Evolutionary conservation across 495 filamentous ascomycete genomes (phyloP).

Genomic region (Penicillium crystallinum): DNA sequence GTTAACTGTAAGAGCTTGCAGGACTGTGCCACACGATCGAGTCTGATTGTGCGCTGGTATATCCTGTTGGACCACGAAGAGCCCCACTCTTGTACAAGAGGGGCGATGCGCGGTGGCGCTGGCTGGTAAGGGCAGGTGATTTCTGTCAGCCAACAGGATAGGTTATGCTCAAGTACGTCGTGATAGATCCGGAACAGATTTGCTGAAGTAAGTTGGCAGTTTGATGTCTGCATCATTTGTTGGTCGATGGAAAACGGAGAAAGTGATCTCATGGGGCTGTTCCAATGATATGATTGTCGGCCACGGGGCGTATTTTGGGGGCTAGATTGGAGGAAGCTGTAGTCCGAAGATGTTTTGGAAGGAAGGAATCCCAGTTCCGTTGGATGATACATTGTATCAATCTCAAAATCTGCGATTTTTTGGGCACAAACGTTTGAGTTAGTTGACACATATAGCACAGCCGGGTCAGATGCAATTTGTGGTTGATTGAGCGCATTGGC

Average conservation of each 20-base stretch:
- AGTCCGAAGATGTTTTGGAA: not conserved
- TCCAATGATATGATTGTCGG: not conserved
- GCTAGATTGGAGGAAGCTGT: not conserved
- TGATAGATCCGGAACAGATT: constrained; percentile 35
- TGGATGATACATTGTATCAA: not conserved
- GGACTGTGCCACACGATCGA: constrained; percentile 27
- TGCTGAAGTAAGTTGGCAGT: constrained; percentile 12
- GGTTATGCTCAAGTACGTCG: constrained; percentile 36
- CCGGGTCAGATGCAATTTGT: not conserved
- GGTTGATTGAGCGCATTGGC: not conserved
- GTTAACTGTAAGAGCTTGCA: constrained; percentile 26
- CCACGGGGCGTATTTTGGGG: not conserved
- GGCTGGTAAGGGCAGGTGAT: constrained; percentile 32
- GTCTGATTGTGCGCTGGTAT: constrained; percentile 28
- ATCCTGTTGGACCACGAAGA: constrained; percentile 32
- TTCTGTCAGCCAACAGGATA: constrained; percentile 39
- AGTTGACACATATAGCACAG: not conserved
- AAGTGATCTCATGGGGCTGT: not conserved
- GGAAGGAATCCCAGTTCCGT: not conserved
- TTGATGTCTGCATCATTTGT: constrained; percentile 5
- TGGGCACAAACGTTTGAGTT: not conserved
- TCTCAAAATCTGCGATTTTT: not conserved
- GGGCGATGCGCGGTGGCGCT: not conserved
- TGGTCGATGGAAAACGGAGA: constrained; percentile 5
- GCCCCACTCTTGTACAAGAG: constrained; percentile 2